Percentiles rank a stretch among this genome's conserved stretches.
phyloP scores from a whole-genome alignment of 805 yeast species.

The Kodamaea leandrae region DNA sequence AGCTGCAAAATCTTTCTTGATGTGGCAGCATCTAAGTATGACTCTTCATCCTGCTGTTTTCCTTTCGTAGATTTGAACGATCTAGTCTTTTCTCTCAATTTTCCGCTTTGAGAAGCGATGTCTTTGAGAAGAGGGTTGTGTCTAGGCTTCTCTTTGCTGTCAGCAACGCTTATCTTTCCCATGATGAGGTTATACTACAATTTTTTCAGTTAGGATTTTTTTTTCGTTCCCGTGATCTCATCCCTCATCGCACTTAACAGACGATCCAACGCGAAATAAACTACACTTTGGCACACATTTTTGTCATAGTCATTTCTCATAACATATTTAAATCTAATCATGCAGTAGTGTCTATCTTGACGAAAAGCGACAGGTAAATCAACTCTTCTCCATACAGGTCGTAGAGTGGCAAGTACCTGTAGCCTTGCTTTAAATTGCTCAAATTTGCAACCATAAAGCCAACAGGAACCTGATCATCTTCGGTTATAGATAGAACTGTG shows the following conservation, averaged over 20 bases:
- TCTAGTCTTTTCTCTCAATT: constrained; percentile 48
- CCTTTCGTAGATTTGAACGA: constrained; percentile 22
- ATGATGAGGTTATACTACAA: constrained; percentile 29
- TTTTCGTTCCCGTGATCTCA: constrained; percentile 5
- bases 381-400: constrained; percentile 79
- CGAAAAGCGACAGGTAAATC: constrained; percentile 50
- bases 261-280: background rate
- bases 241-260: constrained; percentile 5
- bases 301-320: background rate
- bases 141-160: constrained; percentile 53
- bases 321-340: background rate
- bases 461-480: constrained; percentile 26
- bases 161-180: constrained; percentile 60
- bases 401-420: constrained; percentile 73
- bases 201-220: constrained; percentile 3
- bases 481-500: constrained; percentile 11
- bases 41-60: constrained; percentile 50
- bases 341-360: constrained; percentile 23
- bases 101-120: constrained; percentile 71
- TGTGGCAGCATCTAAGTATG: constrained; percentile 72
- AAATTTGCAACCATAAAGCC: constrained; percentile 66
- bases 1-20: constrained; percentile 84
- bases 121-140: constrained; percentile 83
- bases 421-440: constrained; percentile 69
- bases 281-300: background rate